These are phyloP conservation scores for Vigna hirtella DNA, from an alignment of 306 rosid species.

Conservation along the genomic window DNA sequence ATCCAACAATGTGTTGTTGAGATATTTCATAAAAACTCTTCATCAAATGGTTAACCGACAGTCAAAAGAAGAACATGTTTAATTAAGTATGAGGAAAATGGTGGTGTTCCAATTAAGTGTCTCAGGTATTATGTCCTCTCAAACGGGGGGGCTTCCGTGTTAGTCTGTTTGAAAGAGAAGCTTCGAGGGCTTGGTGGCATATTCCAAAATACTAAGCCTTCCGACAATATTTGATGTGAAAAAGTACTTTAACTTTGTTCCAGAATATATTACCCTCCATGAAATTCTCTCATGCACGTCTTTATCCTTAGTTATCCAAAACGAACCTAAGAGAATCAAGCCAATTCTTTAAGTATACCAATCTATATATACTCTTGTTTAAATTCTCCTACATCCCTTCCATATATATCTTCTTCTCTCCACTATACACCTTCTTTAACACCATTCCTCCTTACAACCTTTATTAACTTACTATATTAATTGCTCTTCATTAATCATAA, in stretches of 20 bases:
- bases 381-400: constrained; percentile 38
- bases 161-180: constrained; percentile 17
- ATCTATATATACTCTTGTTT: constrained; percentile 10
- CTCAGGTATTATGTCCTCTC: too few species aligned
- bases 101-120: too few species aligned
- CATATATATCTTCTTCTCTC: background rate
- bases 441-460: constrained; percentile 40
- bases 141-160: too few species aligned
- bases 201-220: constrained; percentile 21
- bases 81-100: too few species aligned
- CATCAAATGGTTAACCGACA: too few species aligned
- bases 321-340: constrained; percentile 49
- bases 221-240: constrained; percentile 38
- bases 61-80: too few species aligned
- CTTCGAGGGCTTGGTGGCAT: constrained; percentile 38
- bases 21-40: too few species aligned
- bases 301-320: constrained; percentile 60
- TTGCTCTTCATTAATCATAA: background rate
- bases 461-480: background rate
- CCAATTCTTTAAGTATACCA: constrained; percentile 30
- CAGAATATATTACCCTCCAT: constrained; percentile 47
- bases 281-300: constrained; percentile 40
- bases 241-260: constrained; percentile 41
- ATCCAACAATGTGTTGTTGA: too few species aligned
- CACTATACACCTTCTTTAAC: constrained; percentile 31